Conservation (phyloP, 2,329 filamentous ascomycete genomes). For the Cercospora sesami region DNA sequence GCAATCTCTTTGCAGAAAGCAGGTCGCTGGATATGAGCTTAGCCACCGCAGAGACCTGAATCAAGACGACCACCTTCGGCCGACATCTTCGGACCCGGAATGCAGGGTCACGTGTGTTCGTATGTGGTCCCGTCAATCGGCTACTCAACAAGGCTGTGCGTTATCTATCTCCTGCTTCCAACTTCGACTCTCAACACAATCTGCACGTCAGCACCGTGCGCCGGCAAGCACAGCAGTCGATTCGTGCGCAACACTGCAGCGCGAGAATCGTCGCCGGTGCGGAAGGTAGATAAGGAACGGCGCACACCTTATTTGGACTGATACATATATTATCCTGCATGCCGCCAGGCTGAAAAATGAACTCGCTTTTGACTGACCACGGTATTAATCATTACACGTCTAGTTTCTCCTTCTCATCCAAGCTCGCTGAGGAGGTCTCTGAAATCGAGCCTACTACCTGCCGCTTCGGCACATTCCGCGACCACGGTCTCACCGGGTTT, state of each 20-base stretch:
- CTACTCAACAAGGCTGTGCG: neutral
- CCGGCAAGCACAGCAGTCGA: neutral
- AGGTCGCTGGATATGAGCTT: neutral
- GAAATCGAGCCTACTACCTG: neutral
- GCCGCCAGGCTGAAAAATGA: neutral
- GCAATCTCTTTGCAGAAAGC: neutral
- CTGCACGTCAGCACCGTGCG: neutral
- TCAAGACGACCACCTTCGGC: neutral
- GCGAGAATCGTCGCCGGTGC: neutral
- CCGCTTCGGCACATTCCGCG: neutral
- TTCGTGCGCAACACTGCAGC: neutral
- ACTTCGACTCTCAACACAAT: neutral
- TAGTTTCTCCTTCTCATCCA: neutral
- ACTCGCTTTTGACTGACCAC: neutral
- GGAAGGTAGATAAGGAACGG: neutral
- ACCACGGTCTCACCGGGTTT: constrained; percentile 7
- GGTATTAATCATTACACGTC: neutral
- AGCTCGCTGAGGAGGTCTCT: neutral
- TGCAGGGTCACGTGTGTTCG: neutral
- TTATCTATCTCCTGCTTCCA: neutral
- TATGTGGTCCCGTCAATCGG: neutral
- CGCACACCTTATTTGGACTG: neutral
- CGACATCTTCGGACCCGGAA: neutral
- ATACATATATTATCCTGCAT: neutral
- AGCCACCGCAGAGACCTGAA: neutral